Evolutionary conservation across 1,139 yeast species (phyloP).

Genomic region (Pichia sp.): DNA sequence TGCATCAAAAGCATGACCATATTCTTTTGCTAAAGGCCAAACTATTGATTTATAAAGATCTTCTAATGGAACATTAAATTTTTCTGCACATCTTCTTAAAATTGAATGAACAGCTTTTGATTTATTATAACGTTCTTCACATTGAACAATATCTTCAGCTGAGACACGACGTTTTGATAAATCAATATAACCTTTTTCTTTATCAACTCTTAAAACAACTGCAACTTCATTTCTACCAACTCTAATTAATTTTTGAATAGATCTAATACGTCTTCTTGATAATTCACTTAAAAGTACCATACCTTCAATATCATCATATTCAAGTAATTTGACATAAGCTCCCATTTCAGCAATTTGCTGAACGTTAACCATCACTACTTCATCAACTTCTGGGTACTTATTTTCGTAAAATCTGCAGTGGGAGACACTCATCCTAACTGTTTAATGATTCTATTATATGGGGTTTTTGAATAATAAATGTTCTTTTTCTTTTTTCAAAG

Average conservation of each 20-base stretch:
- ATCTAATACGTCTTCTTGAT: slow-evolving; percentile 97
- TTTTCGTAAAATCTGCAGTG: slow-evolving; percentile 96
- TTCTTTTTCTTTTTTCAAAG: neutral
- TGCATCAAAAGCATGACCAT: slow-evolving; percentile 96
- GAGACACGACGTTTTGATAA: slow-evolving; percentile 96
- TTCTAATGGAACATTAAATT: slow-evolving; percentile 83
- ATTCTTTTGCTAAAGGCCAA: slow-evolving; percentile 95
- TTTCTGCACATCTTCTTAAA: slow-evolving; percentile 96
- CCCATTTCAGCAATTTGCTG: slow-evolving; percentile 99
- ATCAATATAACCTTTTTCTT: slow-evolving; percentile 97
- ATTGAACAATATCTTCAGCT: slow-evolving; percentile 94
- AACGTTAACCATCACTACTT: slow-evolving; percentile 97
- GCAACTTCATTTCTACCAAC: slow-evolving; percentile 99
- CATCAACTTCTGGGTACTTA: slow-evolving; percentile 98
- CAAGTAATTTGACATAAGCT: slow-evolving; percentile 89
- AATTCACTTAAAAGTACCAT: slow-evolving; percentile 94
- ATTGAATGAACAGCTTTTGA: slow-evolving; percentile 97
- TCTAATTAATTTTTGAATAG: slow-evolving; percentile 93
- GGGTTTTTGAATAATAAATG: neutral
- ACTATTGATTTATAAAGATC: slow-evolving; percentile 81
- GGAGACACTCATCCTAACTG: slow-evolving; percentile 74
- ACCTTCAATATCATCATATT: slow-evolving; percentile 97
- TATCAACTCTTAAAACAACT: slow-evolving; percentile 97
- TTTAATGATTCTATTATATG: slow-evolving; percentile 16
- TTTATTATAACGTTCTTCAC: slow-evolving; percentile 96